Base-by-base conservation (phyloP, 768 basidiomycete species). In the Hysterangium stoloniferum region DNA sequence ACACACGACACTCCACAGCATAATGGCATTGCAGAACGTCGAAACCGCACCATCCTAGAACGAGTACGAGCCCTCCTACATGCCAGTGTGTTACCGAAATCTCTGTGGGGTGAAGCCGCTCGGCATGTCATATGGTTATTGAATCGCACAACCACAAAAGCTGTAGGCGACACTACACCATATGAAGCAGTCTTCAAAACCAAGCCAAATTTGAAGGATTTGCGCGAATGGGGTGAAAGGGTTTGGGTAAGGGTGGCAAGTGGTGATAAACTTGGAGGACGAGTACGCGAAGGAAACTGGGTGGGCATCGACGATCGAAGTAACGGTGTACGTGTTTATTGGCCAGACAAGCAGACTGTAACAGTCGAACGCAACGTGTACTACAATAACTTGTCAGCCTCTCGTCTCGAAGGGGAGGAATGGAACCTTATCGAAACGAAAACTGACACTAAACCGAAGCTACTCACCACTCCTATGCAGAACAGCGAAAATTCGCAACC, bases 11-110 rank as follows among this genome's bases (percentile, higher is more conserved):
- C 69, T 0, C 72, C 68, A 0, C 58, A 70, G 45, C 62, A 75
- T 32, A 76, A 76, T 48, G 71, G 75, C 0, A 54, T 75, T 13
- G 68, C 72, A 0, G 67, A 77, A 56, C 58, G 65, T 8, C 53
- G 59, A 1, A 77, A 75, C 52, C 57, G 66, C 5, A 70, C 66
- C 0, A 54, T 71, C 8, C 17, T 67, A 2, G 66, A 73, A 36
- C 48, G 59, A 5, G 61, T 65, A 0, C 59, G 61, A 0, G 66
- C 72, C 0, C 49, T 76, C 52, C 48, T 74, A 4, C 64, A 70
- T 52, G 57, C 55, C 1, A 61, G 63, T 28, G 59, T 64, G 0
- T 45, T 74, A 1, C 72, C 71, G 1, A 55, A 52, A 13, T 57
- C 28, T 20, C 58, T 74, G 0, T 76, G 72, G 73, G 69, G 64